Evolutionary conservation across 2,329 filamentous ascomycete species (phyloP).

Genomic region (Apiospora saccharicola): DNA sequence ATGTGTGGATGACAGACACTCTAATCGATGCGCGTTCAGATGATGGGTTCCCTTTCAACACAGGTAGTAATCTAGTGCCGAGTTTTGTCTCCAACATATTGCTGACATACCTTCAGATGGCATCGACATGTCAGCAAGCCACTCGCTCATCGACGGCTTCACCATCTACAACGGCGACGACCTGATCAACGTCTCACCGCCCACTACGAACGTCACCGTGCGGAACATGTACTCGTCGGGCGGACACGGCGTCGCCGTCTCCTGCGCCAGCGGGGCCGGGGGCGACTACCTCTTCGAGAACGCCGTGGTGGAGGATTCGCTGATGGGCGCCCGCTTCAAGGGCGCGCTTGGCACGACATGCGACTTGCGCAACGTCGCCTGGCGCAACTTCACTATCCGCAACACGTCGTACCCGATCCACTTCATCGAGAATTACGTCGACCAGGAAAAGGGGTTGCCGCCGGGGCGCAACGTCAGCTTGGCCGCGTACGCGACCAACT

Average conservation of each 20-base stretch:
- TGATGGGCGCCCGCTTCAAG: slow-evolving; percentile 35
- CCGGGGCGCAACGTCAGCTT: slow-evolving; percentile 28
- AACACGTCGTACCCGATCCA: slow-evolving; percentile 36
- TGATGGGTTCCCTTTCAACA: slow-evolving; percentile 35
- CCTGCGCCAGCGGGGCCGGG: slow-evolving; percentile 32
- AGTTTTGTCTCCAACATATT: background rate
- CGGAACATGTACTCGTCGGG: slow-evolving; percentile 34
- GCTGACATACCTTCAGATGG: slow-evolving; percentile 26
- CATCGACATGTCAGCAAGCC: slow-evolving; percentile 33
- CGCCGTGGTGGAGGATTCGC: slow-evolving; percentile 31
- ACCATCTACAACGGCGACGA: slow-evolving; percentile 35
- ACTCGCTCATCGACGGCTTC: slow-evolving; percentile 35
- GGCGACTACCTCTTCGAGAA: slow-evolving; percentile 35
- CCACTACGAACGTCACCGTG: slow-evolving; percentile 34
- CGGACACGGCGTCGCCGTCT: slow-evolving; percentile 34
- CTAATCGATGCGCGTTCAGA: slow-evolving; percentile 32
- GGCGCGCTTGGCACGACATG: slow-evolving; percentile 34
- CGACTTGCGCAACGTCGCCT: slow-evolving; percentile 33
- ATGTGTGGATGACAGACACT: slow-evolving; percentile 35
- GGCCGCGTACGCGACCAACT: slow-evolving; percentile 32
- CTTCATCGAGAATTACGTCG: slow-evolving; percentile 36
- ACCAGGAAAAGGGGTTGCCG: slow-evolving; percentile 32
- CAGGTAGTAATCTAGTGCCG: slow-evolving; percentile 20
- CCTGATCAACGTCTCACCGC: slow-evolving; percentile 33
- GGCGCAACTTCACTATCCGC: slow-evolving; percentile 33